Evolutionary conservation across 1,284 basidiomycete genomes (phyloP).

Genomic region (Agaricales sp.): DNA sequence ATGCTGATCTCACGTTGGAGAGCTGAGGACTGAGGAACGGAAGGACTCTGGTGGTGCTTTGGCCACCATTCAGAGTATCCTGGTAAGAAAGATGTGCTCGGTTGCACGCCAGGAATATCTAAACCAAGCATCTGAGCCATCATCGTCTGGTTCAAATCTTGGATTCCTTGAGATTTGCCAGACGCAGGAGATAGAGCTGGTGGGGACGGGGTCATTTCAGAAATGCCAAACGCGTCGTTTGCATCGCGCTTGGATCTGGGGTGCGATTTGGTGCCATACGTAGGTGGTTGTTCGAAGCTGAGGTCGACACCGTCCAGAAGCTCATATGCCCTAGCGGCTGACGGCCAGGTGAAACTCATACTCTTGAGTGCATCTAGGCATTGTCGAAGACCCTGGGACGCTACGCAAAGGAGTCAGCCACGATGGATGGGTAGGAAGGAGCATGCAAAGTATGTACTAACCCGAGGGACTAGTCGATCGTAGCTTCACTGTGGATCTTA

Average conservation of each 20-base stretch:
- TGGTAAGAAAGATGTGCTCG: slow-evolving; percentile 44
- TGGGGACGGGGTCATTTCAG: slow-evolving; percentile 35
- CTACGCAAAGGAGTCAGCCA: too few species aligned
- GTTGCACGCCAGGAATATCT: slow-evolving; percentile 46
- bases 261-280: slow-evolving; percentile 24
- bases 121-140: slow-evolving; percentile 66
- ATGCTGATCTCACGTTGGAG: too few species aligned
- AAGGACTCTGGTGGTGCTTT: slow-evolving; percentile 19
- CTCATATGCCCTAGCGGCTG: slow-evolving; percentile 59
- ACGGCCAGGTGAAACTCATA: slow-evolving; percentile 72
- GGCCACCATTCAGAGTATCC: slow-evolving; percentile 72
- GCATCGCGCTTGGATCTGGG: slow-evolving; percentile 46
- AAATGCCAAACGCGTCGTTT: slow-evolving; percentile 54
- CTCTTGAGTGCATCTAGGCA: slow-evolving; percentile 58
- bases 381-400: slow-evolving; percentile 55
- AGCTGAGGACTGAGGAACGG: slow-evolving; percentile 11
- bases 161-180: slow-evolving; percentile 26
- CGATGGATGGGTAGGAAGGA: background rate
- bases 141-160: slow-evolving; percentile 46
- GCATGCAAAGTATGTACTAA: too few species aligned
- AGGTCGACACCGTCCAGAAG: slow-evolving; percentile 62
- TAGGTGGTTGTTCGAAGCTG: slow-evolving; percentile 32
- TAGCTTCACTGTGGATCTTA: slow-evolving; percentile 42
- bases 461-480: slow-evolving; percentile 45
- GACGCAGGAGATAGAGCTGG: slow-evolving; percentile 8